Evolutionary conservation across 495 filamentous ascomycete genomes (phyloP).

Genomic region (Trichocladium antarcticum): DNA sequence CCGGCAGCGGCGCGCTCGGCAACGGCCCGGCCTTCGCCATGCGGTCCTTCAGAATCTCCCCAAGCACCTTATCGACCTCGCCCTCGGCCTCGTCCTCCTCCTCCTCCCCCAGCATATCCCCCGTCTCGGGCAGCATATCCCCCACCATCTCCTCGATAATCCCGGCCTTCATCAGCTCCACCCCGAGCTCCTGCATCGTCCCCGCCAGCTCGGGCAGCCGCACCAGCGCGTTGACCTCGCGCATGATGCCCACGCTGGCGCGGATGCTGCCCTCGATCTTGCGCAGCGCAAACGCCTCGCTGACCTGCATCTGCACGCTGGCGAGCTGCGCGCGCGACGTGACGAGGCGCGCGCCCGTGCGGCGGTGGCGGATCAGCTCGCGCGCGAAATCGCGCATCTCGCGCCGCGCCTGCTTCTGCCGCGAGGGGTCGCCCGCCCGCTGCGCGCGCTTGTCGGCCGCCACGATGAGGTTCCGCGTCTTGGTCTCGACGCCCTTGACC

Average conservation of each 20-base stretch:
- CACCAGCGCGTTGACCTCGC: conserved; percentile 83
- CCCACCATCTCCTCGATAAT: conserved; percentile 97
- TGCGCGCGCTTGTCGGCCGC: conserved; percentile 66
- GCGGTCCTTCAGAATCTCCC: conserved; percentile 75
- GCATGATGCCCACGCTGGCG: conserved; percentile 86
- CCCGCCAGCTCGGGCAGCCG: conserved; percentile 73
- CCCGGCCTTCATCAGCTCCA: conserved; percentile 83
- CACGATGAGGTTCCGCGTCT: conserved; percentile 77
- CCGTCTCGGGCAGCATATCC: conserved; percentile 63
- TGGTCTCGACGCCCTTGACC: conserved; percentile 63
- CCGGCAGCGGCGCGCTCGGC: conserved; percentile 47
- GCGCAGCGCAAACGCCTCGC: conserved; percentile 87
- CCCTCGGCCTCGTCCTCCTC: conserved; percentile 83
- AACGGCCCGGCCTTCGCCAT: conserved; percentile 55
- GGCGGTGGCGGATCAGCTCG: conserved; percentile 75
- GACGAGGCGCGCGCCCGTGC: conserved; percentile 56
- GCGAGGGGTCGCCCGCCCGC: conserved; percentile 50
- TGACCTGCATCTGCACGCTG: conserved; percentile 95
- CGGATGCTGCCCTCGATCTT: conserved; percentile 92
- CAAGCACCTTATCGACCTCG: conserved; percentile 86
- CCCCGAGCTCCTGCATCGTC: conserved; percentile 81
- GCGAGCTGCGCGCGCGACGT: conserved; percentile 87
- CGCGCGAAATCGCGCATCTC: conserved; percentile 80
- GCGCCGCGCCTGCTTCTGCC: conserved; percentile 59
- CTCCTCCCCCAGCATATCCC: conserved; percentile 53